Evolutionary conservation across 768 basidiomycete genomes (phyloP).

Genomic region (Trichaptum fuscoviolaceum): DNA sequence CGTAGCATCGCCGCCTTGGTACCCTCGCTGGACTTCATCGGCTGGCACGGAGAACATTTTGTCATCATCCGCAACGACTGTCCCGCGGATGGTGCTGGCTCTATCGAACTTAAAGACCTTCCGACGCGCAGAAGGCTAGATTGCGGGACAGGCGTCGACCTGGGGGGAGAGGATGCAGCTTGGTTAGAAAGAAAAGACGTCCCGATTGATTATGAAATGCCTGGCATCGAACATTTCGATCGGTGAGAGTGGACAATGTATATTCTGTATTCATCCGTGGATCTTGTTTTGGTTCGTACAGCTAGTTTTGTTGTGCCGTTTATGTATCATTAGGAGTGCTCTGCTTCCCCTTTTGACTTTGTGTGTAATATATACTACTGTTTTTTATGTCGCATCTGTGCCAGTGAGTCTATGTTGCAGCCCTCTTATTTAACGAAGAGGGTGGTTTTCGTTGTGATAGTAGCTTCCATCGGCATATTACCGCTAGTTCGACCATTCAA

Average conservation of each 20-base stretch:
- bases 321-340: background rate
- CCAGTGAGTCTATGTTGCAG: no score
- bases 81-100: conserved; percentile 14
- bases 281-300: background rate
- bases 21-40: conserved; percentile 56
- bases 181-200: conserved; percentile 72
- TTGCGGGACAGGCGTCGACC: conserved; percentile 61
- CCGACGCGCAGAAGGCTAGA: conserved; percentile 52
- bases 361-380: background rate
- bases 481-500: no score
- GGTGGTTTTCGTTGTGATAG: no score
- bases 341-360: background rate
- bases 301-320: background rate
- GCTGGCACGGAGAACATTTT: conserved; percentile 72
- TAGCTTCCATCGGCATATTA: no score
- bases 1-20: conserved; percentile 44
- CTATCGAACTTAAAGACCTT: conserved; percentile 53
- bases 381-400: no score
- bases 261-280: background rate
- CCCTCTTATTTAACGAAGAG: no score
- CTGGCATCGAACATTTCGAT: conserved; percentile 33
- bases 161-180: conserved; percentile 54
- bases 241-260: background rate
- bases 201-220: conserved; percentile 71
- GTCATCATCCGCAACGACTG: conserved; percentile 43